Evolutionary conservation across 805 yeast species (phyloP), one percentile per base, ranked within the genome.

Genomic region (Myxozyma udenii): DNA sequence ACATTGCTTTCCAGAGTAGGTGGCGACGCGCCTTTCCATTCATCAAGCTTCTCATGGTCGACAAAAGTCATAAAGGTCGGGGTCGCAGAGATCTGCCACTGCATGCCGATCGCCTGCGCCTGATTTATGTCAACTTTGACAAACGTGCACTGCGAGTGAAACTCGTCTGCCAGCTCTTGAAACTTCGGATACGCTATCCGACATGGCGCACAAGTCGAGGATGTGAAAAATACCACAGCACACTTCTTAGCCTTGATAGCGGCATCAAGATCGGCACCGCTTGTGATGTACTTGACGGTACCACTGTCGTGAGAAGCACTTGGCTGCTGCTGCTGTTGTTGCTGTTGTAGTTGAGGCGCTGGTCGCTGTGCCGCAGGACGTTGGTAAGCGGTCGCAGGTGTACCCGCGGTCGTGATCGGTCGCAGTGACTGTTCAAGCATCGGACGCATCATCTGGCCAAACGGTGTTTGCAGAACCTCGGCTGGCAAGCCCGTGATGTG

Each of bases 401-500:
- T 28, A 14, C 33, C 33, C 26, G 62, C 63, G 16, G 64, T 62
- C 12, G 66, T 61, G 26, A 62, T 57, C 3, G 65, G 65, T 9
- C 49, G 48, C 51, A 62, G 52, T 44, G 57, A 50, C 47, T 41
- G 44, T 51, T 57, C 65, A 36, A 71, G 54, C 69, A 69, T 60
- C 50, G 71, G 72, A 45, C 71, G 62, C 40, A 77, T 61, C 74
- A 74, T 67, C 44, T 72, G 75, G n/a, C 81, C 81, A 55, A 77
- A 72, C 4, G 80, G 81, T 2, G 79, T 75, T 11, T 63, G 64
- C 24, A 78, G 66, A 0, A 78, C 86, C 35, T 70, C 70, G 43
- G 74, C 72, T 0, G 88, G 87, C 19, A 82, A 70, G 18, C 70
- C 64, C 36, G 74, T 64, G 21, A 83, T 81, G 45, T 77, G 69